These are phyloP conservation scores for Tritrichomonas musculus DNA, from an alignment of 208 protist genomes.

Conservation along the genomic window DNA sequence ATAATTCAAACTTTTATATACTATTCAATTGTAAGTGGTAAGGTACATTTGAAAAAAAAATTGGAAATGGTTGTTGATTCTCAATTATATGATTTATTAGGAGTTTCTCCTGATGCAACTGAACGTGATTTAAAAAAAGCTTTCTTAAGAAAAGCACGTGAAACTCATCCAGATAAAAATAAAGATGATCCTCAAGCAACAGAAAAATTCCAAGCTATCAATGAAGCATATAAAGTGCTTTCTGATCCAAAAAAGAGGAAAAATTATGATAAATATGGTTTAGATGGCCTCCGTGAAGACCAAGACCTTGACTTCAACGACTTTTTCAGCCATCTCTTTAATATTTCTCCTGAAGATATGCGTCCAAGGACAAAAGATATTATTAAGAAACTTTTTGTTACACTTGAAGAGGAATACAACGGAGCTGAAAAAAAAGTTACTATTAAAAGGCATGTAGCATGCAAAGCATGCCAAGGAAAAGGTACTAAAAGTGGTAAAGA, in stretches of 20 bases:
- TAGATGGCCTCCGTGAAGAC: background rate
- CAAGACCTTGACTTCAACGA: background rate
- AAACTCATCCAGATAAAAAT: constrained; percentile 35
- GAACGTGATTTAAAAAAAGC: background rate
- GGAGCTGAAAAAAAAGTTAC: constrained; percentile 11
- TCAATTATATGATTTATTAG: constrained; percentile 5
- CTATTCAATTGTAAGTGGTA: too few species aligned
- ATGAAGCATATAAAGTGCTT: constrained; percentile 31
- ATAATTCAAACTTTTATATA: too few species aligned
- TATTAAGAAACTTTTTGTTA: background rate
- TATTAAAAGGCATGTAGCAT: background rate
- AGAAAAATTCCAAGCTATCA: constrained; percentile 31
- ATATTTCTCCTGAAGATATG: background rate
- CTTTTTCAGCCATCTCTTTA: background rate
- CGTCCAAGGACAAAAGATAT: background rate
- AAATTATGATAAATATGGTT: constrained; percentile 15
- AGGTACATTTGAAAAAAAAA: too few species aligned
- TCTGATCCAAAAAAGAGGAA: background rate
- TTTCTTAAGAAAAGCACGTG: background rate
- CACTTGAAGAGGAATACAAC: constrained; percentile 14
- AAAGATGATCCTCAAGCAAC: background rate
- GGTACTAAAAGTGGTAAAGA: constrained; percentile 2
- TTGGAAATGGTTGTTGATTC: constrained; percentile 20
- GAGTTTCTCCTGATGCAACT: background rate
- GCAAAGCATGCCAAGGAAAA: background rate